A percentile compares a stretch with the other conserved stretches of the same genome.
These are phyloP conservation scores for Cercospora sp. DNA, from an alignment of 2,329 filamentous ascomycete species.

Conservation along the genomic window DNA sequence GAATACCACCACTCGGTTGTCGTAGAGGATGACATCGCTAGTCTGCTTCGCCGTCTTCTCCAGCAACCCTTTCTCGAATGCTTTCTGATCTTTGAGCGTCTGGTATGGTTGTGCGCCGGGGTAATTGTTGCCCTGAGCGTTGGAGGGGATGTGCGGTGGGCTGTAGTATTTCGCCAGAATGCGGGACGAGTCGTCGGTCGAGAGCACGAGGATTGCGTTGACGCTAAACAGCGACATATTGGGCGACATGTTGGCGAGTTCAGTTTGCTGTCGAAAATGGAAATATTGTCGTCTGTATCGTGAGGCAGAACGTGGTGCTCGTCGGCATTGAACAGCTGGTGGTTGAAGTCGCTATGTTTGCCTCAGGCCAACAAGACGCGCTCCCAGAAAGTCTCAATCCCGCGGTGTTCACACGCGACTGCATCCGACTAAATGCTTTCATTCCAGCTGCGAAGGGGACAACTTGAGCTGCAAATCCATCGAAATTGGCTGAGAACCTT, in stretches of 20 bases:
- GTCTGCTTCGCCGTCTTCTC: conserved; percentile 96
- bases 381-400: conserved; percentile 1
- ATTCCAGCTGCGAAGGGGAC: conserved; percentile 23
- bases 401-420: neutral
- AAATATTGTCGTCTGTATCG: neutral
- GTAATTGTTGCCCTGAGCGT: conserved; percentile 60
- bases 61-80: conserved; percentile 92
- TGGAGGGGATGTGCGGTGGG: conserved; percentile 57
- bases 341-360: neutral
- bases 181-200: conserved; percentile 82
- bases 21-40: conserved; percentile 94
- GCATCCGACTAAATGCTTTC: conserved; percentile 20
- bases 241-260: conserved; percentile 47
- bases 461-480: conserved; percentile 30
- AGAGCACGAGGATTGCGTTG: conserved; percentile 53
- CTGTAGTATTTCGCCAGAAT: conserved; percentile 94
- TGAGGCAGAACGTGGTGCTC: neutral
- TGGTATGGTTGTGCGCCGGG: conserved; percentile 76
- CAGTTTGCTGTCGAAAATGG: neutral
- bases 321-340: conserved; percentile 19
- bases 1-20: conserved; percentile 94
- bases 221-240: conserved; percentile 58
- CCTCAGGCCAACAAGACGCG: conserved; percentile 3
- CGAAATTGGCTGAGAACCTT: conserved; percentile 30
- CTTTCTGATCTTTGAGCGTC: conserved; percentile 88